Conservation (phyloP, 371 early-diverging fungal species). For the Apophysomyces sp. region DNA sequence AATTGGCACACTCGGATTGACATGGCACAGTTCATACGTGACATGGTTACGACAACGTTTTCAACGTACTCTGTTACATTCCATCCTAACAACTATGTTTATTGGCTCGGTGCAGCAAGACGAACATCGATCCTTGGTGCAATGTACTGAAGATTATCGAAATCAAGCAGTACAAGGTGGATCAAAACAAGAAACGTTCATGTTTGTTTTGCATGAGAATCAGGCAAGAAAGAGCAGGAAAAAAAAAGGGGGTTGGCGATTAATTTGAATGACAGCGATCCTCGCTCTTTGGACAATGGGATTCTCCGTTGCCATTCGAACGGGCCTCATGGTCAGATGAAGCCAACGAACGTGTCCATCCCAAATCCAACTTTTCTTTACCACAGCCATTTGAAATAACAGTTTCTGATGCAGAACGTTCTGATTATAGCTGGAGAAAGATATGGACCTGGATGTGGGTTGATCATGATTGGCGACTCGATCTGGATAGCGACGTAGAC, state of each 20-base stretch:
- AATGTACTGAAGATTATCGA: constrained; percentile 13
- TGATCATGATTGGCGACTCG: constrained; percentile 16
- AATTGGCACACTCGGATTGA: constrained; percentile 4
- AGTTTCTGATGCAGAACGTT: neutral
- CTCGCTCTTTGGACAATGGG: constrained; percentile 17
- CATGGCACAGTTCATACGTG: constrained; percentile 2
- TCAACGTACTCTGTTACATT: constrained; percentile 8
- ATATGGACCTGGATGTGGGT: constrained; percentile 18
- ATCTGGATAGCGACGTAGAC: constrained; percentile 1
- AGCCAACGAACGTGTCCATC: constrained; percentile 5
- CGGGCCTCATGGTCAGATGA: constrained; percentile 17
- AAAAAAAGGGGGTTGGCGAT: no score
- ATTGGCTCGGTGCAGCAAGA: constrained; percentile 7
- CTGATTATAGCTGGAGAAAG: neutral
- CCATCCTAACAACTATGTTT: constrained; percentile 9
- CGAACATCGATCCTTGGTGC: neutral
- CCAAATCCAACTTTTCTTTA: constrained; percentile 10
- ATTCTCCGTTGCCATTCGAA: constrained; percentile 6
- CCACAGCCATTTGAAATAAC: constrained; percentile 6
- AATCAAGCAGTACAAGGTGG: constrained; percentile 3
- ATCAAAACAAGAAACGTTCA: constrained; percentile 4
- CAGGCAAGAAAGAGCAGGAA: constrained; percentile 6
- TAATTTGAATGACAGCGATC: constrained; percentile 7
- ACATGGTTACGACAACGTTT: neutral
- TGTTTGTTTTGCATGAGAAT: constrained; percentile 19